Evolutionary conservation across 106 monocot genomes (phyloP), one percentile per base, ranked within the genome.

Genomic region (Iris macrosiphon): DNA sequence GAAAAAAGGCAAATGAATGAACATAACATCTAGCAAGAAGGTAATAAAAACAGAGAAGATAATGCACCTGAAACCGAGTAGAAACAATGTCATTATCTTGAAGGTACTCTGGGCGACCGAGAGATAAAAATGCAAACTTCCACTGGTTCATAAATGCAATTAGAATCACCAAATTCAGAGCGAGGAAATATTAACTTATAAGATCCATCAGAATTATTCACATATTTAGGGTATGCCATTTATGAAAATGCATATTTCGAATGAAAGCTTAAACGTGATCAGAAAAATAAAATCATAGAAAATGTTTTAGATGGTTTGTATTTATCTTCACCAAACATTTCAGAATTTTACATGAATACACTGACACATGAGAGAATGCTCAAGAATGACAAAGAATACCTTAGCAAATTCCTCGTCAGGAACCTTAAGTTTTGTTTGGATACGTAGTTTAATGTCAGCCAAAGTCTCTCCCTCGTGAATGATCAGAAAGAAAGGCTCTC

Each of bases 371-470:
- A 26, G 27, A 58, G 4, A 23, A 6, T 27, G 17, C 4, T 24
- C 9, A 57, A 25, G 40, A 24, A 25, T 24, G 25, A 47, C 2
- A 31, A 40, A 34, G 52, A 18, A 17, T 73, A 91, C 98, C 98
- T 98, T 98, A 1, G 87, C 49, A 34, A 91, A 98, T 48, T 98
- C 98, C 62, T 98, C 98, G 66, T 98, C 80, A 31, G 98, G 72
- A 67, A 98, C 80, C 59, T 87, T 79, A 60, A 98, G 75, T 60
- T 98, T 98, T 57, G 75, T 91, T 63, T 98, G 98, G 38, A 98
- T 84, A 14, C 98, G 86, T 17, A 64, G 52, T 80, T 87, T 98
- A 37, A 91, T 68, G 5, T 91, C 83, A 46, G 77, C 41, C 65
- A 98, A 70, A 45, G 77, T 84, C 61, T 98, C 98, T 16, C 87